Conservation (phyloP, 2,329 filamentous ascomycete genomes). For the Macrophomina phaseolina region DNA sequence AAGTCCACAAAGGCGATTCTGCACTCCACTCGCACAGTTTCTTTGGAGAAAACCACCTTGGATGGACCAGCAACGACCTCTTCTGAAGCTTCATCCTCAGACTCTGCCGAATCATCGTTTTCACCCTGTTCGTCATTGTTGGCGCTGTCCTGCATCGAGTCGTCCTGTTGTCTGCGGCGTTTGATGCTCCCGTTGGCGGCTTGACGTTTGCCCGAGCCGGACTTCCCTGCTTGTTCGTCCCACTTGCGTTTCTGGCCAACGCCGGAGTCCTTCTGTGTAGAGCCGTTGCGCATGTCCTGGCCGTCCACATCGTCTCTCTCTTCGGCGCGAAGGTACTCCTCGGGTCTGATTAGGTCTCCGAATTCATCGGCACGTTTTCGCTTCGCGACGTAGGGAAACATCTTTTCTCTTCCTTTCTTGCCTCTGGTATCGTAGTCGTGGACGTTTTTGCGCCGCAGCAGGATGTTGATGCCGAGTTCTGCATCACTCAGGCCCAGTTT, state of each 20-base stretch:
- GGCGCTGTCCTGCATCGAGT: slow-evolving; percentile 36
- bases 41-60: slow-evolving; percentile 71
- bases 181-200: slow-evolving; percentile 61
- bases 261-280: slow-evolving; percentile 50
- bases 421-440: slow-evolving; percentile 91
- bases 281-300: slow-evolving; percentile 62
- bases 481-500: slow-evolving; percentile 87
- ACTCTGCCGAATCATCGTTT: slow-evolving; percentile 56
- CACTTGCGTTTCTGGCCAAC: slow-evolving; percentile 94
- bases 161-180: slow-evolving; percentile 56
- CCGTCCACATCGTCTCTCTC: slow-evolving; percentile 80
- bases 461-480: slow-evolving; percentile 87
- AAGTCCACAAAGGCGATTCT: slow-evolving; percentile 90
- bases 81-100: slow-evolving; percentile 59
- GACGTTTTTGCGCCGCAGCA: slow-evolving; percentile 86
- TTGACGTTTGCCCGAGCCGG: slow-evolving; percentile 37
- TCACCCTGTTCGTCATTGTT: slow-evolving; percentile 31
- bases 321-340: slow-evolving; percentile 92
- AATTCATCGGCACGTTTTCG: slow-evolving; percentile 86
- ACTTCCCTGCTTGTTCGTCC: slow-evolving; percentile 66
- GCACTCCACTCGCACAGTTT: slow-evolving; percentile 71
- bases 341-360: slow-evolving; percentile 89
- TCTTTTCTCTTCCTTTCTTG: slow-evolving; percentile 89
- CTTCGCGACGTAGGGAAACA: slow-evolving; percentile 86
- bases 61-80: slow-evolving; percentile 68